Base-by-base conservation (phyloP, 257 asterid species). In the Verbascum thapsus region DNA sequence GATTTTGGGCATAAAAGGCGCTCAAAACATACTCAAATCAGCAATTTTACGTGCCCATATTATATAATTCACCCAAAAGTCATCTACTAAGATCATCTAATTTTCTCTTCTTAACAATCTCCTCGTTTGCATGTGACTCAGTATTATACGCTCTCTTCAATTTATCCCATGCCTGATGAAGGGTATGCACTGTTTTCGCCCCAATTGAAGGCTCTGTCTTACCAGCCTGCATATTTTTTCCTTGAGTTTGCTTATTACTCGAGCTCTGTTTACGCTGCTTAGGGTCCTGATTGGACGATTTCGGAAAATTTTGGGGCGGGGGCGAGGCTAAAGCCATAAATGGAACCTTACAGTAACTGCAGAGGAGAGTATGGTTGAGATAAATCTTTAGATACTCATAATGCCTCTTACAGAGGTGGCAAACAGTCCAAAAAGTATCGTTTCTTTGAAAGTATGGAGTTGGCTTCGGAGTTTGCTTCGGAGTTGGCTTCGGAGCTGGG, bases 361-460 rank as follows among this genome's bases (percentile, higher is more conserved):
- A 85, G 55, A 76, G 81, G 66, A 82, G 95, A 51, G 76, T 77
- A 10, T 50, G 74, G 81, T 85, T 82, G 69, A 60, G 78, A 57
- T 80, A 89, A n/a, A 70, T 38, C 72, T 63, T 80, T 9, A 68
- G 80, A 72, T 84, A 89, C 68, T 89, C 95, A 43, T 79, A 89
- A 18, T 79, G 77, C 74, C 71, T 80, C 74, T 64, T 75, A 85
- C 96, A 88, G 38, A 60, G 69, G 55, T 15, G 67, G 69, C 96
- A 88, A 16, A 80, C 73, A 26, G 96, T 88, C 96, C 94, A 88
- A 64, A 88, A 88, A 53, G 94, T 66, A 72, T 87, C 91, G 13
- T 64, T 60, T 77, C 83, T 82, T 56, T 55, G 74, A 35, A 52
- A 17, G 39, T 70, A n/a, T 30, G 83, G 81, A 18, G 67, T 52